These are phyloP conservation scores for Euphorbia pulcherrima DNA, from an alignment of 345 rosid species.

Conservation along the genomic window DNA sequence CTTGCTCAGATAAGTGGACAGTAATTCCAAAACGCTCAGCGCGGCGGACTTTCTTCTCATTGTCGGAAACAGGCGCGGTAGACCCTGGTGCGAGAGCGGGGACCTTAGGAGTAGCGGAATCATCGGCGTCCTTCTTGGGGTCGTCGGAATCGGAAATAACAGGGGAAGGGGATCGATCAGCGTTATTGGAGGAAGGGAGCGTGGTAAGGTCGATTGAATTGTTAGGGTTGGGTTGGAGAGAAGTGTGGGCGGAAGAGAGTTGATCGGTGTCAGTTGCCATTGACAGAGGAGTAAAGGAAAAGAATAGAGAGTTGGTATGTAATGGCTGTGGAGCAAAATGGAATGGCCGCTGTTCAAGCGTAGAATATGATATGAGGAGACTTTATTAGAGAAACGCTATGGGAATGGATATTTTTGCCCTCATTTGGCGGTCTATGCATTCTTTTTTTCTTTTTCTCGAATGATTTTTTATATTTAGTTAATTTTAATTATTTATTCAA, in stretches of 20 bases:
- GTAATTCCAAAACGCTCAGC: constrained; percentile 90
- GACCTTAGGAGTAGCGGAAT: constrained; percentile 24
- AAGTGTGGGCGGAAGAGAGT: not conserved
- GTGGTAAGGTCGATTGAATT: not conserved
- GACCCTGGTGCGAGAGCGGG: constrained; percentile 25
- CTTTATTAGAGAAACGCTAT: too few species aligned
- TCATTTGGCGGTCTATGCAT: too few species aligned
- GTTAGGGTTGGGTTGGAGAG: constrained; percentile 1
- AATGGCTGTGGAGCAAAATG: not conserved
- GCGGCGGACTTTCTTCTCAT: constrained; percentile 79
- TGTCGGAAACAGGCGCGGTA: constrained; percentile 39
- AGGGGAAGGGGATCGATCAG: constrained; percentile 30
- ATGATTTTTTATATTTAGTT: too few species aligned
- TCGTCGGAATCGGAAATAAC: constrained; percentile 3
- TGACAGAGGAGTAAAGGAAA: not conserved
- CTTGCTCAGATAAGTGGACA: constrained; percentile 73
- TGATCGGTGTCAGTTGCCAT: constrained; percentile 7
- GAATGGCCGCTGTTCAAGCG: too few species aligned
- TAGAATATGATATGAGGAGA: too few species aligned
- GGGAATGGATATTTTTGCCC: too few species aligned
- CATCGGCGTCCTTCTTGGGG: constrained; percentile 21
- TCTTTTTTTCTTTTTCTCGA: too few species aligned
- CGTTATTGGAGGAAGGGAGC: constrained; percentile 11
- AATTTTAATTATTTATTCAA: too few species aligned
- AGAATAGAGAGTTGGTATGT: not conserved